phyloP scores from a whole-genome alignment of 306 rosid species.

The Cucurbita argyrosperma region DNA sequence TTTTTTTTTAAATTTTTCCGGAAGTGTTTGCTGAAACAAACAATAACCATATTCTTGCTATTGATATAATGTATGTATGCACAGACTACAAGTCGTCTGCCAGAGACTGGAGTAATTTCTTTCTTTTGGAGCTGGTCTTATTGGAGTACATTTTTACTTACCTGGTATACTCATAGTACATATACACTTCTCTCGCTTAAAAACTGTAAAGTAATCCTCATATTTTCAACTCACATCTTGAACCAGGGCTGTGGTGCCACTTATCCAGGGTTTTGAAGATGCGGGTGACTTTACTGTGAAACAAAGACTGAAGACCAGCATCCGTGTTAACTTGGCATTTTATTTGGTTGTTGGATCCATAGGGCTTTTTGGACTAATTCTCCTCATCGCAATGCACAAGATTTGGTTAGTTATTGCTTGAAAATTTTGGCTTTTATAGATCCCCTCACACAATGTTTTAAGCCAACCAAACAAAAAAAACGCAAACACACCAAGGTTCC shows the following conservation, averaged over 20 bases:
- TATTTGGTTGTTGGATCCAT: conserved; percentile 69
- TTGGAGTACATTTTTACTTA: conserved; percentile 88
- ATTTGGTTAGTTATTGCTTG: conserved; percentile 35
- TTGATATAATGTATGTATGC: conserved; percentile 4
- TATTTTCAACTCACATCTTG: conserved; percentile 27
- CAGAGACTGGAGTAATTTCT: conserved; percentile 63
- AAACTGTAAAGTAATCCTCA: conserved; percentile 26
- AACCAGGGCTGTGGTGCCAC: conserved; percentile 98
- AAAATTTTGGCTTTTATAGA: not conserved
- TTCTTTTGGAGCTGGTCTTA: conserved; percentile 99
- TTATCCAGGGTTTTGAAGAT: conserved; percentile 99
- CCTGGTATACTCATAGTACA: conserved; percentile 34
- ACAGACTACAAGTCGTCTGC: conserved; percentile 46
- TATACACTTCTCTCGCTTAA: not conserved
- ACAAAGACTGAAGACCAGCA: conserved; percentile 89
- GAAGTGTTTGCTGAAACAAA: not conserved
- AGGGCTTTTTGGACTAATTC: conserved; percentile 67
- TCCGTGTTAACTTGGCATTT: conserved; percentile 74
- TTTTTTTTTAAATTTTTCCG: not conserved
- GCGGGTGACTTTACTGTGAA: conserved; percentile 85
- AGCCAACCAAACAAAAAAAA: not conserved
- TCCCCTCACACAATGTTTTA: not conserved
- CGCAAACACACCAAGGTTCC: not conserved
- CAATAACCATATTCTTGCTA: not conserved
- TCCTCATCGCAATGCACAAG: conserved; percentile 49